phyloP scores from a whole-genome alignment of 2,329 filamentous ascomycete species.

The Apiospora arundinis region DNA sequence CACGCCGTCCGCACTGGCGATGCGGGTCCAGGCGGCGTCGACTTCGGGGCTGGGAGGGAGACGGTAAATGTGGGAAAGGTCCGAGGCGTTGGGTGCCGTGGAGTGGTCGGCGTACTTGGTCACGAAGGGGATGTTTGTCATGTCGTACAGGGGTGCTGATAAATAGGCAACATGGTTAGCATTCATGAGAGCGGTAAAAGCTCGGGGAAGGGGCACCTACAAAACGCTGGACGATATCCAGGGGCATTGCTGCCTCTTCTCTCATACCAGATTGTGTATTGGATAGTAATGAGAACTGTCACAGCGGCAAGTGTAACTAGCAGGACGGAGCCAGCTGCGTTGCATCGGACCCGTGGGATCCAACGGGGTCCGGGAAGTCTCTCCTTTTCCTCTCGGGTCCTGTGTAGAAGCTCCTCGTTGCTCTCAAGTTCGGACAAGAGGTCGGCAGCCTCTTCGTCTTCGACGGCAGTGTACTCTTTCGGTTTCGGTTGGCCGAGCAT shows the following conservation, averaged over 20 bases:
- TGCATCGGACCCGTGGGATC: not conserved
- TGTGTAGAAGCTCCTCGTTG: not conserved
- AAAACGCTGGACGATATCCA: not conserved
- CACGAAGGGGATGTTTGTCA: not conserved
- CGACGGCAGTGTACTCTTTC: not conserved
- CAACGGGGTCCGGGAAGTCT: not conserved
- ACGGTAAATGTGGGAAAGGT: slow-evolving; percentile 24
- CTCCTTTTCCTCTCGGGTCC: too few species aligned
- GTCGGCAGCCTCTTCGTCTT: not conserved
- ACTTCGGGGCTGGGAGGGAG: slow-evolving; percentile 23
- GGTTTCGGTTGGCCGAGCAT: not conserved
- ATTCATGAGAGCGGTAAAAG: too few species aligned
- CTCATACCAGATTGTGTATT: not conserved
- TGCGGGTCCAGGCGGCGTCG: slow-evolving; percentile 25
- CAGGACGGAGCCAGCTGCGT: not conserved
- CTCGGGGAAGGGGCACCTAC: too few species aligned
- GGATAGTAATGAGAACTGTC: not conserved
- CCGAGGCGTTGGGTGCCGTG: slow-evolving; percentile 21
- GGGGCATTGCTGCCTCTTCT: not conserved
- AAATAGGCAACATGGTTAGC: too few species aligned
- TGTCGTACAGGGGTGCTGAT: not conserved
- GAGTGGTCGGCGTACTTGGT: slow-evolving; percentile 17
- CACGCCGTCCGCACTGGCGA: not conserved
- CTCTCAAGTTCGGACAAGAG: not conserved
- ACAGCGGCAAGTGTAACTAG: not conserved